Evolutionary conservation across 352 stramenopile genomes (phyloP).

Genomic region (Globisporangium rhizosaccharum): DNA sequence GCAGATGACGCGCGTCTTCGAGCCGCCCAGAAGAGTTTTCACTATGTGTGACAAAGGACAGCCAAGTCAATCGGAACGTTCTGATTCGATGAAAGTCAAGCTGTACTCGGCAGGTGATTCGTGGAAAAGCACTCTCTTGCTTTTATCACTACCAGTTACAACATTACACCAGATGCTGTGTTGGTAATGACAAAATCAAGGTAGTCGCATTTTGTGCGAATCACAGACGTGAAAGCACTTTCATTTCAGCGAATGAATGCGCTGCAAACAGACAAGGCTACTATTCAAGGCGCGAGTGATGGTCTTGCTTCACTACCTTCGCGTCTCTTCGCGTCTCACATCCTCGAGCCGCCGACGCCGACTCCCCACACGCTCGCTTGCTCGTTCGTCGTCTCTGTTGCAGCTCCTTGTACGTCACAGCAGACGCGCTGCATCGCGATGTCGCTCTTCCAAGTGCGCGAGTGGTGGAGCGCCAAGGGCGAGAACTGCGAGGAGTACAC

Average conservation of each 20-base stretch:
- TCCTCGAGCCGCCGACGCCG: background rate
- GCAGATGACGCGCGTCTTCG: background rate
- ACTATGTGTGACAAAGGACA: background rate
- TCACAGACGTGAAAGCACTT: no score
- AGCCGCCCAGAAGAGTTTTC: background rate
- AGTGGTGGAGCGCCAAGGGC: constrained; percentile 83
- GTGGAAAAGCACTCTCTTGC: no score
- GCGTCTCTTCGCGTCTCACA: background rate
- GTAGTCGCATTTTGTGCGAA: no score
- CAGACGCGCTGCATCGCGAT: constrained; percentile 22
- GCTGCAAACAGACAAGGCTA: background rate
- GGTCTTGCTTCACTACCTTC: background rate
- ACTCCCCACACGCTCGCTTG: background rate
- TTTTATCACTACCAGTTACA: no score
- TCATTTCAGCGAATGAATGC: no score
- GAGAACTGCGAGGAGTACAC: constrained; percentile 80
- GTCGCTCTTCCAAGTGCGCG: constrained; percentile 88
- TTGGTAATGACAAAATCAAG: no score
- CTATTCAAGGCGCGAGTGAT: background rate
- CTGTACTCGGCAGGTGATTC: background rate
- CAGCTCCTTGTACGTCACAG: background rate
- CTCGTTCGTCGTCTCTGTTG: background rate
- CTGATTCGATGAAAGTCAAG: no score
- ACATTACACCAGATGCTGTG: no score
- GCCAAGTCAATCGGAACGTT: no score